Percentiles rank a stretch among this genome's conserved stretches.
These are phyloP conservation scores for Dictyostelium brefeldianum DNA, from an alignment of 78 protist species.

Conservation along the genomic window DNA sequence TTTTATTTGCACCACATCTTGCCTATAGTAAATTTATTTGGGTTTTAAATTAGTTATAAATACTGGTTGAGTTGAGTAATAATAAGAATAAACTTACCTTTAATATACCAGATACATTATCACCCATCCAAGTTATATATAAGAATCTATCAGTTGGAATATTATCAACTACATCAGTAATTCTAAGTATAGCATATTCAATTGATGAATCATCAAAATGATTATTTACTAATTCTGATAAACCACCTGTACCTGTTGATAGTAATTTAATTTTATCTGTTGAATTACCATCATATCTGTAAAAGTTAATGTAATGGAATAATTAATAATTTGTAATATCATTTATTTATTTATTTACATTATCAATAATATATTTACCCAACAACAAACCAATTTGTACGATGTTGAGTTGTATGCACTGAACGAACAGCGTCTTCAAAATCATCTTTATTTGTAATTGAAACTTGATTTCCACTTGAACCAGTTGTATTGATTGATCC, in stretches of 20 bases:
- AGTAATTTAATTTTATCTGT: slow-evolving; percentile 51
- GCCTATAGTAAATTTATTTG: background rate
- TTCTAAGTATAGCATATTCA: slow-evolving; percentile 59
- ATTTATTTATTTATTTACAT: background rate
- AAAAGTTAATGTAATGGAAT: no score
- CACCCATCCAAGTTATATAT: slow-evolving; percentile 69
- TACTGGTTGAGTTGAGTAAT: background rate
- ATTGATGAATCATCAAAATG: slow-evolving; percentile 44
- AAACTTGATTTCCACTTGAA: slow-evolving; percentile 25
- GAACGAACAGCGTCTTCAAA: slow-evolving; percentile 36
- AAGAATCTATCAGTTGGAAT: slow-evolving; percentile 60
- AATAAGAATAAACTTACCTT: no score
- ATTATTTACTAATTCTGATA: slow-evolving; percentile 38
- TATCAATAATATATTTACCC: background rate
- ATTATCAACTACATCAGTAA: slow-evolving; percentile 46
- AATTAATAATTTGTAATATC: no score
- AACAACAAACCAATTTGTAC: slow-evolving; percentile 56
- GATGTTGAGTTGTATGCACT: slow-evolving; percentile 26
- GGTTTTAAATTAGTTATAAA: background rate
- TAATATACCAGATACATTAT: slow-evolving; percentile 25
- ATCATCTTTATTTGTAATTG: slow-evolving; percentile 27
- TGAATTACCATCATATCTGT: slow-evolving; percentile 30
- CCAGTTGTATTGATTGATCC: slow-evolving; percentile 26
- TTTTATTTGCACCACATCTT: slow-evolving; percentile 19
- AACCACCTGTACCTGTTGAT: slow-evolving; percentile 51